Base-by-base conservation (phyloP, 2,329 filamentous ascomycete genomes). In the Macrophomina pseudophaseolina region DNA sequence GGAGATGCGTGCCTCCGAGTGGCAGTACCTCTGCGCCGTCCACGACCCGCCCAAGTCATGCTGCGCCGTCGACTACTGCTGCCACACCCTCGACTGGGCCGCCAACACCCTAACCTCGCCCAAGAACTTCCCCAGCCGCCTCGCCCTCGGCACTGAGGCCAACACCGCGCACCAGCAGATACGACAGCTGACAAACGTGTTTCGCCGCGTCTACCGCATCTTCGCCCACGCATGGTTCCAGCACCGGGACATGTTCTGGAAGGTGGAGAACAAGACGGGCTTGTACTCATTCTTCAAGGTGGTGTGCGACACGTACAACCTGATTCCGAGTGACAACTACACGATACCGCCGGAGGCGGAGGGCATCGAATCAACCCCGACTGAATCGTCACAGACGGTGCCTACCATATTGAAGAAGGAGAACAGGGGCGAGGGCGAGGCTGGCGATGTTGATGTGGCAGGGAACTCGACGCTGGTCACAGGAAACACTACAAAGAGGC, bases 221-320 rank as follows among this genome's bases (percentile, higher is more conserved):
- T 99, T 98, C 76, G 95, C 95, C 54, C 95, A 99, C 77, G 95
- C 95, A 7, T 99, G 95, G 95, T 99, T 97, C 78, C 93, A 97
- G 80, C 95, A 99, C 78, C 88, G 94, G 53, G 91, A 91, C 65
- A 92, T 97, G 64, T 99, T 98, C 78, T 98, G 94, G 93, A 89
- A 91, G 48, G 90, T 98, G 1, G 95, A 99, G 80, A 87, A 88
- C 9, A 88, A 93, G 76, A 93, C 92, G n/a, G 95, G 95, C 0
- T 82, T 99, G 11, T 99, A 99, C 77, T 88, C 97, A 67, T 90
- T 99, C 74, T 99, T 98, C 85, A 98, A 97, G 84, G 95, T 91
- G 0, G 94, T 98, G 28, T 98, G 94, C 79, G 95, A 99, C 77
- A 86, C 90, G 72, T 97, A 97, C 79, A 90, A 91, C 71, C 84